Base-by-base conservation (phyloP, 1,139 yeast species). In the Suhomyces chickasaworum region DNA sequence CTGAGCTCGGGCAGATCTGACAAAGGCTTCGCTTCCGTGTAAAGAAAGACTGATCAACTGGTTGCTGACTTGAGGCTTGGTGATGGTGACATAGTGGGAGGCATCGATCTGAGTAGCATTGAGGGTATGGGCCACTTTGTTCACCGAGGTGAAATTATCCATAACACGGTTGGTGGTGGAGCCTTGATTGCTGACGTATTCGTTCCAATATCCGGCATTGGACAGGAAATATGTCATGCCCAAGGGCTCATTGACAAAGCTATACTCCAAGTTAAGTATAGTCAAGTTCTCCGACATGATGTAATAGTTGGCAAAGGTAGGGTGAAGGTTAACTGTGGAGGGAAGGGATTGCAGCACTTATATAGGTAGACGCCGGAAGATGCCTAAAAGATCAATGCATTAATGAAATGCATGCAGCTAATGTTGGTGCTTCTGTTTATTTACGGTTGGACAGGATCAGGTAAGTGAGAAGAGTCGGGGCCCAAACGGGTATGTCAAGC, bases 201-300 rank as follows among this genome's bases (percentile, higher is more conserved):
- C 51, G 42, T 55, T 59, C 78, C 78, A 73, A 41, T 69, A 58
- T 7, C 74, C 73, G 38, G 54, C 58, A 38, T 61, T 57, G 18
- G 77, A 64, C 51, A 64, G 69, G 49, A 59, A 72, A 21, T 54
- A 56, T 16, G 57, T 54, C 25, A 50, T 46, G 22, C 53, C 54
- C 22, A 53, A 54, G 15, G 76, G 71, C 46, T 64, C 65, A 29
- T 66, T 54, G 44, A 71, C 55, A 52, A 63, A 70, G 39, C 71
- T 66, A 54, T 74, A 73, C 53, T 68, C 72, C 46, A 75, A 61
- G 35, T 73, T 71, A 49, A 69, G 62, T 22, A 61, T 48, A 39
- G 58, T 55, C 35, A 59, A 50, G 50, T 57, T 55, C 37, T 54
- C 59, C 47, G 46, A 17, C 50, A 51, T 51, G 39, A 15, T 39